A percentile compares a stretch with the other conserved stretches of the same genome.
Conservation (phyloP, 2,329 filamentous ascomycete species). For the Trichoderma lentiforme region DNA sequence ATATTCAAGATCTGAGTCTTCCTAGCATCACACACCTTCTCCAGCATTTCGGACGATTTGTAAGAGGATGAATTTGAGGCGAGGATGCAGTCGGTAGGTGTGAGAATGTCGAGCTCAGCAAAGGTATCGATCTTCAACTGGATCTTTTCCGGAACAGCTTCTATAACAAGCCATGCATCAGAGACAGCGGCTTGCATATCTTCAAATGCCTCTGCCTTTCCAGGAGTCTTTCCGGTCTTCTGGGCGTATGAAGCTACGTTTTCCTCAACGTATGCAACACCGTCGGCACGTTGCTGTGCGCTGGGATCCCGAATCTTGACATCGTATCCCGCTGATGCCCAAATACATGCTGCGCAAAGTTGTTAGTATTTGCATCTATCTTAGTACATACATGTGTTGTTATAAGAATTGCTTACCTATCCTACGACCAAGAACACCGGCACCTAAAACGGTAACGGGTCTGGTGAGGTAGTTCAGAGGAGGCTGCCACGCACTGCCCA, state of each 20-base stretch:
- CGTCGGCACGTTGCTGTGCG: conserved; percentile 34
- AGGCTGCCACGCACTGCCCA: background rate
- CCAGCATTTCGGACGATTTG: conserved; percentile 48
- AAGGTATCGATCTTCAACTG: conserved; percentile 48
- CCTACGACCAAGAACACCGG: conserved; percentile 42
- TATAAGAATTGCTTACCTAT: background rate
- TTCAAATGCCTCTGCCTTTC: conserved; percentile 32
- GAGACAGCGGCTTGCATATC: conserved; percentile 39
- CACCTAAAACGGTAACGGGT: conserved; percentile 38
- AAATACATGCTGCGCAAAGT: conserved; percentile 34
- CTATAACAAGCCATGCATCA: conserved; percentile 52
- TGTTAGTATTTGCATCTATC: background rate
- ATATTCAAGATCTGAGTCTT: conserved; percentile 45
- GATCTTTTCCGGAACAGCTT: conserved; percentile 50
- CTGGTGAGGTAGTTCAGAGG: background rate
- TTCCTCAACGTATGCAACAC: conserved; percentile 38
- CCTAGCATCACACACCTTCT: conserved; percentile 36
- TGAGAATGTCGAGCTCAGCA: conserved; percentile 41
- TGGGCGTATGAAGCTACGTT: conserved; percentile 33
- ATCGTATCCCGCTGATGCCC: conserved; percentile 41
- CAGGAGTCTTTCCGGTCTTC: conserved; percentile 22
- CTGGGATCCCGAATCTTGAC: conserved; percentile 43
- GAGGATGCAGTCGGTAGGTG: conserved; percentile 46
- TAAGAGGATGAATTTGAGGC: conserved; percentile 52
- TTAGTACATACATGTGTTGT: background rate